Conservation (phyloP, 1,139 yeast species). For the Arxiozyma heterogenica region DNA sequence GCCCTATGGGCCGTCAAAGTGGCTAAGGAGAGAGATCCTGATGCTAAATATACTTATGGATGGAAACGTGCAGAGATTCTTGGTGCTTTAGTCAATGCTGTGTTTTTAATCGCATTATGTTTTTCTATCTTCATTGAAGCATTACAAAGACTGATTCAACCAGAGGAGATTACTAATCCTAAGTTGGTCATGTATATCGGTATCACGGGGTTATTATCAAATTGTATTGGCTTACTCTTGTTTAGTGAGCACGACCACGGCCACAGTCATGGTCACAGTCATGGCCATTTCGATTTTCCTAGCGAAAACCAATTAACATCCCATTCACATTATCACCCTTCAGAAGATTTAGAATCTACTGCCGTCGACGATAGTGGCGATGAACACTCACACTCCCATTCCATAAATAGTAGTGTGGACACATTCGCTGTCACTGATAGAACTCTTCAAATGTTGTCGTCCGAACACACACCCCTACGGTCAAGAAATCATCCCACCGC, state of each 20-base stretch:
- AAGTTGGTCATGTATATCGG: conserved; percentile 76
- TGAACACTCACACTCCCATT: not conserved
- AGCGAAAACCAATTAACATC: not conserved
- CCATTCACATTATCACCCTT: not conserved
- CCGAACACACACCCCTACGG: conserved; percentile 33
- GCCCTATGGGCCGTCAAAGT: conserved; percentile 96
- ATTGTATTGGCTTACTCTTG: conserved; percentile 70
- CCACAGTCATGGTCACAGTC: conserved; percentile 30
- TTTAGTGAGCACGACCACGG: conserved; percentile 60
- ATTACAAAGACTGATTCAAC: conserved; percentile 74
- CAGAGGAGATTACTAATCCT: conserved; percentile 74
- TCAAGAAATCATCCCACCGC: conserved; percentile 3
- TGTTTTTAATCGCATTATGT: conserved; percentile 86
- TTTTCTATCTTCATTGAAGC: conserved; percentile 91
- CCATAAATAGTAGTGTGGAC: not conserved
- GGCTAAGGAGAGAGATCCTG: conserved; percentile 74
- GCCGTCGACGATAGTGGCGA: not conserved
- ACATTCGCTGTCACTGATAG: conserved; percentile 20
- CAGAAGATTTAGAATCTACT: conserved; percentile 57
- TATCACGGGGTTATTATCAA: conserved; percentile 68
- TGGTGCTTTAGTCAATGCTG: conserved; percentile 91
- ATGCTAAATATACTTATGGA: conserved; percentile 85
- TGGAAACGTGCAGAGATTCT: conserved; percentile 95
- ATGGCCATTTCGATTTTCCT: conserved; percentile 36
- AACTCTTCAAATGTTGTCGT: conserved; percentile 7